phyloP scores from a whole-genome alignment of 2,329 filamentous ascomycete genomes.

The Cryphonectria parasitica region DNA sequence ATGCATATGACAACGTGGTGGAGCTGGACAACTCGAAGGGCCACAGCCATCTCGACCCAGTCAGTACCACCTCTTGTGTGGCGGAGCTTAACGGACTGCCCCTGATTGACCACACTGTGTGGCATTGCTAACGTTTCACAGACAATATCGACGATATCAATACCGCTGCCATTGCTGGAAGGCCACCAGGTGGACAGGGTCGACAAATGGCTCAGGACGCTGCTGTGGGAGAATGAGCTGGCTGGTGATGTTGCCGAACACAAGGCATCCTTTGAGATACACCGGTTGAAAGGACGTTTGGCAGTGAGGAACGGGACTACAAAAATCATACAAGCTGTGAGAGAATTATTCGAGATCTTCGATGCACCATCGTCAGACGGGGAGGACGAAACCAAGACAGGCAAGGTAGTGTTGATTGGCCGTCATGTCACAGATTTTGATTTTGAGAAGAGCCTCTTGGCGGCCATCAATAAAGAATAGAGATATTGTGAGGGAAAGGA shows the following conservation, averaged over 20 bases:
- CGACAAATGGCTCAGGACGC: conserved; percentile 79
- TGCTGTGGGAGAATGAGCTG: conserved; percentile 80
- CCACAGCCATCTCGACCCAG: conserved; percentile 88
- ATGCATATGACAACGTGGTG: conserved; percentile 86
- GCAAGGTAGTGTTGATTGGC: conserved; percentile 69
- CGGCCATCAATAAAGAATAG: conserved; percentile 18
- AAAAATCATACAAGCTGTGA: conserved; percentile 86
- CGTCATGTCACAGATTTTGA: conserved; percentile 55
- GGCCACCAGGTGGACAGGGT: conserved; percentile 63
- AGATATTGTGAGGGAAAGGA: not conserved
- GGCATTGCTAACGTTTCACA: conserved; percentile 39
- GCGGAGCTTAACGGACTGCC: too few relatives aligned
- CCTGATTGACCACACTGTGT: not conserved
- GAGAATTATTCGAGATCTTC: conserved; percentile 91
- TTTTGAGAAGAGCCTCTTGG: conserved; percentile 50
- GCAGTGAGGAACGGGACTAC: conserved; percentile 64
- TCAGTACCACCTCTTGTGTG: conserved; percentile 45
- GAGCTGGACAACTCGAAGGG: conserved; percentile 74
- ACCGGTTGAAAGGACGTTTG: conserved; percentile 83
- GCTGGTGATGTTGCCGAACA: conserved; percentile 47
- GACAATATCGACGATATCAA: conserved; percentile 82
- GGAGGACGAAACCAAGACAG: conserved; percentile 33
- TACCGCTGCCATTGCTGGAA: conserved; percentile 66
- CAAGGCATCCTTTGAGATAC: conserved; percentile 70
- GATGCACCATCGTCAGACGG: conserved; percentile 54